Base-by-base conservation (phyloP, 345 rosid genomes). In the Durio zibethinus region DNA sequence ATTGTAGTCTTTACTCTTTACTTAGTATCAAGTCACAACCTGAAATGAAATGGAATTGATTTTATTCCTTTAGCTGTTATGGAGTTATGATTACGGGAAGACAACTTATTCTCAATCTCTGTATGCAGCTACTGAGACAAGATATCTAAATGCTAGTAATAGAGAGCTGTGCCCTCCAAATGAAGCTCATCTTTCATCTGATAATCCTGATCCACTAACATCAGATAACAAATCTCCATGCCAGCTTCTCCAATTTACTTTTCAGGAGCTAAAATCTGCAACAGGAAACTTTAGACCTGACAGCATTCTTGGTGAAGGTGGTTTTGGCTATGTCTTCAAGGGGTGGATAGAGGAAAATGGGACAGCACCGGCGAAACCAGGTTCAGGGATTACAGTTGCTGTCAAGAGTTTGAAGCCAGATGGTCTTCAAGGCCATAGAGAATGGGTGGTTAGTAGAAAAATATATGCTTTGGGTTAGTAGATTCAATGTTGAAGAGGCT, bases 321-420 rank as follows among this genome's bases (percentile, higher is more conserved):
- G 97, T 27, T 90, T 92, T 78, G 94, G 97, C 66, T 92, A 85
- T 74, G 94, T 92, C 53, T 90, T 90, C 78, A 92, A 92, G 79
- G 94, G 97, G 18, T 92, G 94, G 94, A 87, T 90, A 72, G 97
- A 90, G 83, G 97, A 90, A 85, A 89, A 90, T 45, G 93, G 97
- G 59, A 92, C 94, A 59, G 92, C 90, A 33, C 90, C 97, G 0
- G 94, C 91, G 7, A 92, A 89, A 85, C 97, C 97, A 2, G 97
- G 94, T 31, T 90, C 93, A 2, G 97, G 97, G 76, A 81, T 92
- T 53, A 88, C 97, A 0, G 97, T 92, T 66, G 97, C 97, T 9
- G 93, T 92, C 76, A 92, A 92, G 80, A 92, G 92, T 81, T 89
- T 92, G 84, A 92, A 92, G 84, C 94, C 89, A 75, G 94, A 92